A percentile compares a stretch with the other conserved stretches of the same genome.
These are phyloP conservation scores for Singerocomus inundabilis DNA, from an alignment of 1,284 basidiomycete genomes.

Conservation along the genomic window DNA sequence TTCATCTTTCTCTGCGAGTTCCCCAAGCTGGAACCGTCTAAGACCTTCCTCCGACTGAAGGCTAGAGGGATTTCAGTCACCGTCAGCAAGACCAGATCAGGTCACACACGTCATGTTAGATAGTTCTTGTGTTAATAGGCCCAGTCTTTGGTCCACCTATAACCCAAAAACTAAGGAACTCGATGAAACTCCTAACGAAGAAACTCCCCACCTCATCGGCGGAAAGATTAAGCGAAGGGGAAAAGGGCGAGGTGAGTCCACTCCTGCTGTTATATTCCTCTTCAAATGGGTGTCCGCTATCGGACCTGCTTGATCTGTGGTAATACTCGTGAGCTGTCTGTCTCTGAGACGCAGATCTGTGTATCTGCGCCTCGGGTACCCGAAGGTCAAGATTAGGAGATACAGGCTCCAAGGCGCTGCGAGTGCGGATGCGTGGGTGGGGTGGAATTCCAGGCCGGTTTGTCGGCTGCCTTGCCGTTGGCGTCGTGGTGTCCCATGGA, in stretches of 20 bases:
- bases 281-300: conserved; percentile 20
- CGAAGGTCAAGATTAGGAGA: conserved; percentile 37
- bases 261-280: conserved; percentile 13
- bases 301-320: conserved; percentile 42
- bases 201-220: conserved; percentile 30
- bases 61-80: conserved; percentile 30
- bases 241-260: conserved; percentile 21
- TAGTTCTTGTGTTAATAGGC: conserved; percentile 46
- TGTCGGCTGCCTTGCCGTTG: conserved; percentile 21
- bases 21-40: conserved; percentile 59
- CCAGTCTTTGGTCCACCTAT: conserved; percentile 33
- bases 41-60: conserved; percentile 65
- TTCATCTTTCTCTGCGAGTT: conserved; percentile 59
- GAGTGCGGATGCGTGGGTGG: conserved; percentile 33
- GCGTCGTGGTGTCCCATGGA: conserved; percentile 30
- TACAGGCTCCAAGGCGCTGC: conserved; percentile 39
- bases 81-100: conserved; percentile 16
- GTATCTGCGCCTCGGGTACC: conserved; percentile 49
- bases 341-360: conserved; percentile 48
- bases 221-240: conserved; percentile 23
- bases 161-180: conserved; percentile 6
- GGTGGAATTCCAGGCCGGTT: conserved; percentile 4
- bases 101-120: conserved; percentile 54
- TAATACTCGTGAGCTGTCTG: conserved; percentile 38
- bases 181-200: not conserved